Conservation (phyloP, 179 eudicot species). For the Carnegiea gigantea region DNA sequence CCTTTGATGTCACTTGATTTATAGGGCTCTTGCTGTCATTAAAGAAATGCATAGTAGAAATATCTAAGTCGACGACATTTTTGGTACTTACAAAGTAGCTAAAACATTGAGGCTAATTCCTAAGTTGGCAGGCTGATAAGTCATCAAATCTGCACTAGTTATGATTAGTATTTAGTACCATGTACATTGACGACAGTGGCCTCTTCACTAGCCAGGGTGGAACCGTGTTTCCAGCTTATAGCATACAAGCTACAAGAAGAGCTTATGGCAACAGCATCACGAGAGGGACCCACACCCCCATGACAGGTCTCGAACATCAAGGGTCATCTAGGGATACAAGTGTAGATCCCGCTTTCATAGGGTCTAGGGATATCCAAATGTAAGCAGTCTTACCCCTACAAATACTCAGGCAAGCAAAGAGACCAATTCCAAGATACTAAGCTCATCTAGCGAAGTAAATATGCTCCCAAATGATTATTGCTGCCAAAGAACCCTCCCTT, state of each 20-base stretch:
- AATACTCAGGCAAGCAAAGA: no score
- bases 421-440: no score
- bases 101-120: conserved; percentile 4
- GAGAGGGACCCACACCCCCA: neutral
- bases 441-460: neutral
- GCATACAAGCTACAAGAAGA: conserved; percentile 1
- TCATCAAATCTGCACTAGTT: neutral
- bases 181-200: neutral
- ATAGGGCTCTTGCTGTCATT: conserved; percentile 84
- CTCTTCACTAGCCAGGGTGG: neutral
- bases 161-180: neutral
- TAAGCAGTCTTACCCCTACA: no score
- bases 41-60: conserved; percentile 21
- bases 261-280: neutral
- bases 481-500: neutral
- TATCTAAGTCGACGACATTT: neutral
- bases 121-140: conserved; percentile 8
- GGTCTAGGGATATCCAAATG: no score
- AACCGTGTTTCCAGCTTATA: neutral
- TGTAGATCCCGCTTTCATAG: no score
- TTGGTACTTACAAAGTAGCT: neutral
- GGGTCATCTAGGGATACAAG: no score
- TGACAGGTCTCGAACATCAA: no score
- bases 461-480: neutral
- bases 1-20: conserved; percentile 97